Base-by-base conservation (phyloP, 1,139 yeast genomes). In the Debaryomycetaceae sp. region DNA sequence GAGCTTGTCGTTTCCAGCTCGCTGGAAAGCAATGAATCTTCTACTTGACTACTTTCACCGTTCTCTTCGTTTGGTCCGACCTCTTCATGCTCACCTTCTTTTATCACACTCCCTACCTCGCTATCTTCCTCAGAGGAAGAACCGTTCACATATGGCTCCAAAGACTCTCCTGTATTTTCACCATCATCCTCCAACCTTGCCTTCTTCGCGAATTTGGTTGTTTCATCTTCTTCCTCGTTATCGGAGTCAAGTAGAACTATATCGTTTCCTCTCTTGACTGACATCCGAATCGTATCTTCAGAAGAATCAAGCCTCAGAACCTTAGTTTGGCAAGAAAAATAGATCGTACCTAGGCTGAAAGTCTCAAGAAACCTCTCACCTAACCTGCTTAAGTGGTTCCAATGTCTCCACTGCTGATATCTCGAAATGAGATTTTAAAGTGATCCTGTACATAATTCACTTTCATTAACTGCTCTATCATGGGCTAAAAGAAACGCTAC, bases 241-340 rank as follows among this genome's bases (percentile, higher is more conserved):
- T 50, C 55, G 3, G 59, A 53, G 33, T 54, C 58, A 28, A 56
- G 42, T 26, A 56, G 45, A 19, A 55, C 48, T 17, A 55, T 48
- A 15, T 54, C 57, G 34, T 48, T 42, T 31, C 30, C 36, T 18
- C 30, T 31, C 19, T 28, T 22, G 6, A 17, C 7, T 17, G 36
- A 34, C 36, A 34, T 34, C 26, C 11, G 18, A 7, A 22, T 22
- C 11, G n/a, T n/a, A n/a, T n/a, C n/a, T n/a, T n/a, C n/a, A n/a
- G n/a, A n/a, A n/a, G n/a, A n/a, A n/a, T n/a, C n/a, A n/a, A n/a
- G n/a, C n/a, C n/a, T n/a, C n/a, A n/a, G n/a, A n/a, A n/a, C n/a
- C n/a, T n/a, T n/a, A n/a, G n/a, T n/a, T n/a, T n/a, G n/a, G n/a
- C n/a, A n/a, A n/a, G n/a, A n/a, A n/a, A n/a, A n/a, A n/a, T n/a